Evolutionary conservation across 1,284 basidiomycete genomes (phyloP).

Genomic region (Sporisorium reilianum): DNA sequence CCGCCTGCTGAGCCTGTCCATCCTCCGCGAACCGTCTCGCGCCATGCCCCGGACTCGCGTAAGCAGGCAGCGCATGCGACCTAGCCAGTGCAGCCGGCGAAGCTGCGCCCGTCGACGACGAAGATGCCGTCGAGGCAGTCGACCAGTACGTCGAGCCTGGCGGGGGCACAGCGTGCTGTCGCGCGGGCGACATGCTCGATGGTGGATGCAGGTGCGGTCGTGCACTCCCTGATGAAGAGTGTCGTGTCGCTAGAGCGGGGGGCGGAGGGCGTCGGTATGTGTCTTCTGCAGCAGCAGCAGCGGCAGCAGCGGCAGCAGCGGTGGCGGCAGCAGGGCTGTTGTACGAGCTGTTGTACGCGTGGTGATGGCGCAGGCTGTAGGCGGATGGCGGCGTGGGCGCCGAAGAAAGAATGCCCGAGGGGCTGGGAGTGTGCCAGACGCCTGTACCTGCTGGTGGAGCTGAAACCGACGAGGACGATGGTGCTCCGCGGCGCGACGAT

Average conservation of each 20-base stretch:
- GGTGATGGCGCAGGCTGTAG: conserved; percentile 13
- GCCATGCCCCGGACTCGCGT: background rate
- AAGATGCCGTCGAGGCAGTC: background rate
- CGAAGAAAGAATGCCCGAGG: background rate
- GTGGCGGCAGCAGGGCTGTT: background rate
- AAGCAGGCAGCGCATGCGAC: background rate
- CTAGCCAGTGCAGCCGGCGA: background rate
- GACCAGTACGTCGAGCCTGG: conserved; percentile 1
- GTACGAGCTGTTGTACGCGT: conserved; percentile 4
- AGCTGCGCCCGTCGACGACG: background rate
- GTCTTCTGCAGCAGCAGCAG: background rate
- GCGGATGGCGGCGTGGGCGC: conserved; percentile 21
- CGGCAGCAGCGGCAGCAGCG: background rate
- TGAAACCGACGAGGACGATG: background rate
- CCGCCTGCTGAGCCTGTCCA: background rate
- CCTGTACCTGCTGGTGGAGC: background rate
- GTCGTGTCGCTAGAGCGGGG: background rate
- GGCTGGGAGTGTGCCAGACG: conserved; percentile 29
- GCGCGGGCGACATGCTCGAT: conserved; percentile 9
- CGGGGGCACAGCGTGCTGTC: background rate
- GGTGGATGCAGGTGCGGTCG: conserved; percentile 4
- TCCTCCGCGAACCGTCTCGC: background rate
- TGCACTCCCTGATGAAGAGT: background rate
- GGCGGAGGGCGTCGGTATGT: background rate
- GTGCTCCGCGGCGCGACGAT: background rate